Evolutionary conservation across 108 stramenopile genomes (phyloP).

Genomic region (Hondaea fermentalgiana): DNA sequence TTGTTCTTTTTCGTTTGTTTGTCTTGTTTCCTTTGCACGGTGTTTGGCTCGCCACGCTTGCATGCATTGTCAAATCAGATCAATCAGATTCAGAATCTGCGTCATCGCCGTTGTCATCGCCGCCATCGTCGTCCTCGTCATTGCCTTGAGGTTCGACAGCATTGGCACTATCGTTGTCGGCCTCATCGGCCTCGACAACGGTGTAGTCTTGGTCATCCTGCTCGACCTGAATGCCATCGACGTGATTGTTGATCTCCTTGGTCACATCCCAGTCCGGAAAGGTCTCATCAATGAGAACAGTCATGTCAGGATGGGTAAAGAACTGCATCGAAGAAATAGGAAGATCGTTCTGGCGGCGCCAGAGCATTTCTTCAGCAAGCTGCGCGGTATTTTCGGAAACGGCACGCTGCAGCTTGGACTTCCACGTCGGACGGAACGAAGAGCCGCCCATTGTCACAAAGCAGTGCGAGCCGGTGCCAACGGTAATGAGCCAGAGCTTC

Average conservation of each 20-base stretch:
- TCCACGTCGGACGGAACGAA: background rate
- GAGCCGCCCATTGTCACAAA: background rate
- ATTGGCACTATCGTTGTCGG: background rate
- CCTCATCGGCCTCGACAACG: background rate
- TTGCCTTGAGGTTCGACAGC: background rate
- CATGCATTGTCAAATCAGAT: background rate
- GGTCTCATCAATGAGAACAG: background rate
- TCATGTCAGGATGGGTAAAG: background rate
- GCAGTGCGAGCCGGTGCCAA: background rate
- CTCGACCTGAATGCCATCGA: background rate
- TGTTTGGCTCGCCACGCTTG: too few species aligned
- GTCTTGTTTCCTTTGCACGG: too few species aligned
- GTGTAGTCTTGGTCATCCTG: background rate
- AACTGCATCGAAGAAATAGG: conserved; percentile 1
- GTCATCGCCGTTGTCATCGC: background rate
- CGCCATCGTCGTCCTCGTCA: background rate
- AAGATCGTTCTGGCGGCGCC: background rate
- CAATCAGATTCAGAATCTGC: background rate
- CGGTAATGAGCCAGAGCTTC: conserved; percentile 11
- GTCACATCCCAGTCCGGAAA: conserved; percentile 19
- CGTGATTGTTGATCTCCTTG: background rate
- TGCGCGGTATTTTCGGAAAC: background rate
- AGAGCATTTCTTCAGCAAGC: background rate
- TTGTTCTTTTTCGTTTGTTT: too few species aligned
- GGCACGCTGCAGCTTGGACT: background rate